These are phyloP conservation scores for Fusarium buharicum DNA, from an alignment of 2,329 filamentous ascomycete genomes.

Conservation along the genomic window DNA sequence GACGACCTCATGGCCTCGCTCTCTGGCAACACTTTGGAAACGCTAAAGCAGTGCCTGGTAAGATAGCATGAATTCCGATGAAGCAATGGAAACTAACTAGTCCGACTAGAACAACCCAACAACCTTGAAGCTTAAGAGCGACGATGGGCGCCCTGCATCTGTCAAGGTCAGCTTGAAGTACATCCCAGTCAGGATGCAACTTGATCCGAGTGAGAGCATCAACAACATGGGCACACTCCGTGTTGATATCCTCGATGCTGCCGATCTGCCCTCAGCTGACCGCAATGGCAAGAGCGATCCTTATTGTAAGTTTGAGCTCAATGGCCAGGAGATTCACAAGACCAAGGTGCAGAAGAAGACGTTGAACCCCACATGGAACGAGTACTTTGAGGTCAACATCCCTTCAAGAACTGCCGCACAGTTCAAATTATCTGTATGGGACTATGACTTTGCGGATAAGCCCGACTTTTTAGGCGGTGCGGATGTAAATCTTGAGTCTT, in stretches of 20 bases:
- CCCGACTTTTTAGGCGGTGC: constrained; percentile 88
- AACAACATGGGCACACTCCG: constrained; percentile 98
- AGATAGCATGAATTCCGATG: constrained; percentile 47
- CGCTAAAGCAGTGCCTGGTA: constrained; percentile 87
- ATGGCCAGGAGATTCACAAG: constrained; percentile 91
- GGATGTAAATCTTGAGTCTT: constrained; percentile 76
- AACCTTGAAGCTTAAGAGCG: constrained; percentile 79
- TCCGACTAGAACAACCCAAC: constrained; percentile 84
- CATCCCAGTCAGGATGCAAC: constrained; percentile 90
- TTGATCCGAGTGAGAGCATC: constrained; percentile 95
- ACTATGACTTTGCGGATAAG: constrained; percentile 97
- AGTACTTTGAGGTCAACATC: constrained; percentile 87
- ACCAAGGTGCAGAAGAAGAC: constrained; percentile 98
- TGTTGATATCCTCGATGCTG: constrained; percentile 89
- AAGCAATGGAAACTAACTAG: constrained; percentile 3
- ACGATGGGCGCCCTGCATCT: constrained; percentile 75
- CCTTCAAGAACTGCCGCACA: constrained; percentile 86
- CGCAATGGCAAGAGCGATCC: constrained; percentile 97
- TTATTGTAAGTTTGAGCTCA: constrained; percentile 93
- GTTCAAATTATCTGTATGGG: constrained; percentile 85
- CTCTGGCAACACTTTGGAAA: constrained; percentile 85
- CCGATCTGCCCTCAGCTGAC: constrained; percentile 90
- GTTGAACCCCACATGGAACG: constrained; percentile 93
- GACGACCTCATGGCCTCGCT: constrained; percentile 84
- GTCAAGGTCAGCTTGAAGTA: constrained; percentile 95